These are phyloP conservation scores for Curvularia lunata DNA, from an alignment of 2,329 filamentous ascomycete genomes.

Conservation along the genomic window DNA sequence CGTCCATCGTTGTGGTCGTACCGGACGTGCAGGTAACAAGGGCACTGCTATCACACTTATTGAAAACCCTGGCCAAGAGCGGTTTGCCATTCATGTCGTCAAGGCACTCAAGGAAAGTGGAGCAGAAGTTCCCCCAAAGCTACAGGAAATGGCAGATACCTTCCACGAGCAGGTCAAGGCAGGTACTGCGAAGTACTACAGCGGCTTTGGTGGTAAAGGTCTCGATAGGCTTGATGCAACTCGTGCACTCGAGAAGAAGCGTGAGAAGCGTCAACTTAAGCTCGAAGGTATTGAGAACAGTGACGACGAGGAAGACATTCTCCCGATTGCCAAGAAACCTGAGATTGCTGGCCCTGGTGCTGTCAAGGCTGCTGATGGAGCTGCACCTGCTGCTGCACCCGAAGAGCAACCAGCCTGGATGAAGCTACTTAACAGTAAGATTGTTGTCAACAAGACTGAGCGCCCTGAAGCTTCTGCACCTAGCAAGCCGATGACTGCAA, in stretches of 20 bases:
- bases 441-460: constrained; percentile 75
- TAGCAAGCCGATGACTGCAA: constrained; percentile 63
- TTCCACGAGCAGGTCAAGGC: constrained; percentile 91
- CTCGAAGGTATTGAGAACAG: constrained; percentile 88
- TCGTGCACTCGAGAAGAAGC: constrained; percentile 82
- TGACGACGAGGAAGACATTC: constrained; percentile 75
- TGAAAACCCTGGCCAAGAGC: constrained; percentile 89
- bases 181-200: constrained; percentile 83
- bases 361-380: constrained; percentile 38
- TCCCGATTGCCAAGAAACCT: constrained; percentile 66
- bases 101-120: constrained; percentile 94
- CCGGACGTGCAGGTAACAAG: constrained; percentile 90
- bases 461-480: constrained; percentile 52
- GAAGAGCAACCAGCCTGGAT: constrained; percentile 39
- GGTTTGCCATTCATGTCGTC: constrained; percentile 84
- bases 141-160: constrained; percentile 66
- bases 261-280: constrained; percentile 78
- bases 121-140: constrained; percentile 75
- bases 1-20: constrained; percentile 91
- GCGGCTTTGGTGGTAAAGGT: constrained; percentile 93
- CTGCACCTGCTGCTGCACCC: constrained; percentile 21
- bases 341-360: constrained; percentile 41
- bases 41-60: constrained; percentile 95
- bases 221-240: constrained; percentile 90
- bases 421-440: constrained; percentile 66